phyloP scores from a whole-genome alignment of 805 yeast genomes.

The Candida boleticola region DNA sequence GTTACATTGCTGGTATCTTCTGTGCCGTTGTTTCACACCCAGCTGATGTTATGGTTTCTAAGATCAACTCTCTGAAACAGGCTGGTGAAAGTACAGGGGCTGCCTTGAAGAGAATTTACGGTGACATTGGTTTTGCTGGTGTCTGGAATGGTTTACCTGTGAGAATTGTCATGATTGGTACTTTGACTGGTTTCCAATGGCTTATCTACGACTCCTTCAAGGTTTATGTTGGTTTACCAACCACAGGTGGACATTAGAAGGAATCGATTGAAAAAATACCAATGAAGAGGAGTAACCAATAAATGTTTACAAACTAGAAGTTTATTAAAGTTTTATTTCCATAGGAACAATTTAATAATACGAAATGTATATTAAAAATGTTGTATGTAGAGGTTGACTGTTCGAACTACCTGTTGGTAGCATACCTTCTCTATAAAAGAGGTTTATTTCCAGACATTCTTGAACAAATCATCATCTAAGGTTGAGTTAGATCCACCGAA shows the following conservation, averaged over 20 bases:
- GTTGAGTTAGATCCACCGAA: constrained; percentile 8
- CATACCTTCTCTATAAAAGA: no score
- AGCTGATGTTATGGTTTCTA: constrained; percentile 98
- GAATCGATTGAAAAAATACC: not conserved
- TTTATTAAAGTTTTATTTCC: no score
- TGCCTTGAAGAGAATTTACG: constrained; percentile 74
- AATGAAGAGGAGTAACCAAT: no score
- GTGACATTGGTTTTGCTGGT: constrained; percentile 82
- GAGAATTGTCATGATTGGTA: constrained; percentile 96
- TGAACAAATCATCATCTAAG: constrained; percentile 64
- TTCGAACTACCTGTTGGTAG: no score
- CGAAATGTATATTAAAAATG: no score
- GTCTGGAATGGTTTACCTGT: constrained; percentile 94
- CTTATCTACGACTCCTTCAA: constrained; percentile 93
- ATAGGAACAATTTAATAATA: no score
- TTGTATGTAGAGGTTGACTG: no score
- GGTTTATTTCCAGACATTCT: constrained; percentile 61
- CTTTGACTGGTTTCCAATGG: constrained; percentile 97
- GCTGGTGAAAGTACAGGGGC: constrained; percentile 63
- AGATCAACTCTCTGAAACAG: constrained; percentile 72
- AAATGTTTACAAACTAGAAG: no score
- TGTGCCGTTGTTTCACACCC: constrained; percentile 97
- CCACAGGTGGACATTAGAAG: constrained; percentile 63
- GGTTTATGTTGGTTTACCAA: constrained; percentile 91
- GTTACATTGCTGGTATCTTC: constrained; percentile 95